phyloP scores from a whole-genome alignment of 1,284 basidiomycete species.

The Bondarzewia mesenterica region DNA sequence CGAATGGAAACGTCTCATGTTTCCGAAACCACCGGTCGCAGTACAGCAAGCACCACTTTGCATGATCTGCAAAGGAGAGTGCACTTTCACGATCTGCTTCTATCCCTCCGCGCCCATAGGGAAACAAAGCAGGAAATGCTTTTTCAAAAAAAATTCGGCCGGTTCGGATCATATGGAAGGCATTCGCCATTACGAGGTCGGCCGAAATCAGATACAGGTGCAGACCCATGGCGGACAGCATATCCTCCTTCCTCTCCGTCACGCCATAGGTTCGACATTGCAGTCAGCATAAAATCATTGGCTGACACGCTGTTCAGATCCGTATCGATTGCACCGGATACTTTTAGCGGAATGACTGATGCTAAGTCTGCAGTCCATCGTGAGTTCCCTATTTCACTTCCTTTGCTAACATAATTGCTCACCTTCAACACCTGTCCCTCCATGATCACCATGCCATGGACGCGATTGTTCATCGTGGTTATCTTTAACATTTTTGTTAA shows the following conservation, averaged over 20 bases:
- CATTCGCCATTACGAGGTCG: too few species aligned
- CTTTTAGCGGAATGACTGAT: slow-evolving; percentile 6
- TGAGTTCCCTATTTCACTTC: background rate
- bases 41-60: slow-evolving; percentile 28
- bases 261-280: too few species aligned
- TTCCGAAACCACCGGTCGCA: slow-evolving; percentile 25
- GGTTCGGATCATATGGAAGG: too few species aligned
- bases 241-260: too few species aligned
- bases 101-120: background rate
- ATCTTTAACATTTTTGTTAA: too few species aligned
- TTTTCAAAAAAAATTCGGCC: too few species aligned
- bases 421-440: background rate
- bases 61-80: slow-evolving; percentile 16
- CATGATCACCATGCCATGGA: background rate
- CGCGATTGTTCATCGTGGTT: background rate
- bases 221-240: too few species aligned
- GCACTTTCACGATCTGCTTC: background rate
- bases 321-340: background rate
- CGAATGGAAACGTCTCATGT: slow-evolving; percentile 25
- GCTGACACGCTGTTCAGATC: background rate
- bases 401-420: background rate
- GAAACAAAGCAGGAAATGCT: background rate
- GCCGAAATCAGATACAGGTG: too few species aligned
- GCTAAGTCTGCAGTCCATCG: background rate
- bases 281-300: background rate